These are phyloP conservation scores for Kandelia obovata DNA, from an alignment of 345 rosid species.

Conservation along the genomic window DNA sequence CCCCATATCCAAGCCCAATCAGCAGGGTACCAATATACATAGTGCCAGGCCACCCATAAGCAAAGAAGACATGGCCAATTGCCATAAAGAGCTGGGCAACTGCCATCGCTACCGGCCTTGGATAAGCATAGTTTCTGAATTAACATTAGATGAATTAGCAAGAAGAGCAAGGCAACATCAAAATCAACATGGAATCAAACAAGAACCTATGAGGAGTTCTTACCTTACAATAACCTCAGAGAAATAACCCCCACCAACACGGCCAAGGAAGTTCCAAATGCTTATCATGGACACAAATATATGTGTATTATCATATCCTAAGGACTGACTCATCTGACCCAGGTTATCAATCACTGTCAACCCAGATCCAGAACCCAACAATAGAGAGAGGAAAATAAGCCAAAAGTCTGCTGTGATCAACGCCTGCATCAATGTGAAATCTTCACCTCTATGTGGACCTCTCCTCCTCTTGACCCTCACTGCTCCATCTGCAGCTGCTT, in stretches of 20 bases:
- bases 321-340: constrained; percentile 96
- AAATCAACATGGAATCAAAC: not conserved
- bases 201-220: constrained; percentile 9
- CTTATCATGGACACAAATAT: constrained; percentile 95
- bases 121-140: constrained; percentile 78
- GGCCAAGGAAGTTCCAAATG: constrained; percentile 98
- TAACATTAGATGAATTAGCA: constrained; percentile 7
- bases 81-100: constrained; percentile 84
- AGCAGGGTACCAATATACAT: constrained; percentile 84
- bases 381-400: constrained; percentile 82
- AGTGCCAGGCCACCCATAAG: constrained; percentile 90
- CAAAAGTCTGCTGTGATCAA: constrained; percentile 90
- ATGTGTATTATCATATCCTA: constrained; percentile 75
- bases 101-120: constrained; percentile 83
- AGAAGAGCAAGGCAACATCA: constrained; percentile 3
- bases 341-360: constrained; percentile 94
- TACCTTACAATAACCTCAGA: constrained; percentile 91
- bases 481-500: constrained; percentile 93
- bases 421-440: constrained; percentile 84
- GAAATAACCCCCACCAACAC: constrained; percentile 91
- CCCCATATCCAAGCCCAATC: constrained; percentile 92
- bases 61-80: constrained; percentile 81
- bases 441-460: constrained; percentile 90
- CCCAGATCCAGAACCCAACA: constrained; percentile 95
- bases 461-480: constrained; percentile 74